phyloP scores from a whole-genome alignment of 2,329 filamentous ascomycete species.

The Raffaelea arxii region DNA sequence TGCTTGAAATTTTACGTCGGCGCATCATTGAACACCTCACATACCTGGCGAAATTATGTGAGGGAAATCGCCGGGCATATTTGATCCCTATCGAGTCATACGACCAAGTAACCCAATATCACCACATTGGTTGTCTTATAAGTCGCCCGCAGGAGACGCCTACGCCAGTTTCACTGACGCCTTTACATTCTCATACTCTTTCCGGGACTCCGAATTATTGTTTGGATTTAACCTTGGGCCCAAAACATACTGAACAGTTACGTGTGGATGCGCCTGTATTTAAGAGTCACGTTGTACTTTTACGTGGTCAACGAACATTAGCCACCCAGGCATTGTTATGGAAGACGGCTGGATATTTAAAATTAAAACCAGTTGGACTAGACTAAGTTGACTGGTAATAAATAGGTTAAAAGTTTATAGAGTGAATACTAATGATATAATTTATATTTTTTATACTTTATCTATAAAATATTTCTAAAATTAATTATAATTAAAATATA shows the following conservation, averaged over 20 bases:
- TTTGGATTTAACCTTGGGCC: background rate
- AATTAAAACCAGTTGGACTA: too few species aligned
- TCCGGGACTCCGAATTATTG: background rate
- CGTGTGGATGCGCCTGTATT: background rate
- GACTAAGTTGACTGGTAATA: too few species aligned
- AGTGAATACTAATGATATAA: background rate
- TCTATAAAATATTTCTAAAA: background rate
- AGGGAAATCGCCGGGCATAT: conserved; percentile 22
- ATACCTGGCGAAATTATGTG: conserved; percentile 23
- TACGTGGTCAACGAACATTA: background rate
- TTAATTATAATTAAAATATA: background rate
- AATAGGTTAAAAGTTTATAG: background rate
- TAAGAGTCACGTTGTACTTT: background rate
- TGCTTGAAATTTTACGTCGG: conserved; percentile 41
- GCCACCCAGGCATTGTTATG: background rate
- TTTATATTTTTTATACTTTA: background rate
- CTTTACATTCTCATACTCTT: background rate
- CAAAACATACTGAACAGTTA: background rate
- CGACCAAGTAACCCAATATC: background rate
- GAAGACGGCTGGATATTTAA: background rate
- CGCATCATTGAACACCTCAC: conserved; percentile 36
- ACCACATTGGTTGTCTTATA: conserved; percentile 10
- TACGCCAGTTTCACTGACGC: background rate
- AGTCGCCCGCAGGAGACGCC: background rate
- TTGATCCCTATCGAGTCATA: conserved; percentile 27